Base-by-base conservation (phyloP, 257 asterid species). In the Fraxinus cuspidata region DNA sequence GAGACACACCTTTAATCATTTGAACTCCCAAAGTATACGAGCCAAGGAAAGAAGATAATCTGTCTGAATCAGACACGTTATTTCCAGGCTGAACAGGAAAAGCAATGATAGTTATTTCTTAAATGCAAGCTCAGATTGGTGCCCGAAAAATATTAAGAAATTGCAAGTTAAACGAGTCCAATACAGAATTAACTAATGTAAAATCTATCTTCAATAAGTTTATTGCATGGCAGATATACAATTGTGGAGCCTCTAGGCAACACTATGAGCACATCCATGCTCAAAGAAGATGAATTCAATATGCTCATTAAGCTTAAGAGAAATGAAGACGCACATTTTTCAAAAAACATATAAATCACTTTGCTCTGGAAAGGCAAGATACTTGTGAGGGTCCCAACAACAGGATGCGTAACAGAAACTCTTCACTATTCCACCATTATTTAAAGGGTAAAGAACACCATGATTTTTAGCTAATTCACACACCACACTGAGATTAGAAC, bases 1-100 rank as follows among this genome's bases (percentile, higher is more conserved):
- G 31, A 11, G 13, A 77, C 34, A 78, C 75, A 91, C 96, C 96
- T 84, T 53, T 81, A 9, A 82, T 76, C 92, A 93, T 83, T 80
- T 87, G 76, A 69, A 83, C 75, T 71, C 99, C 99, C 74, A 93
- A 83, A 71, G 44, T 56, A 67, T 96, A 96, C 65, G 97, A 90
- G 75, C 85, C 89, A 37, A 75, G 79, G 37, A 96, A 96, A 70
- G 92, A 81, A 81, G 90, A 83, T 77, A 88, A 35, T 72, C 87
- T 87, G 73, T 89, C 96, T 21, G 74, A 84, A 80, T 90, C 95
- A 38, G 94, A 86, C 75, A 88, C 89, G 71, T 83, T 51, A 70
- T 80, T 69, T 77, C 96, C 92, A 81, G 93, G 90, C 96, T 91
- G 91, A 67, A 72, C 73, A 82, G 64, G 72, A 69, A 63, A 63